Conservation (phyloP, 148 eudicot species). For the Spergularia bocconei region DNA sequence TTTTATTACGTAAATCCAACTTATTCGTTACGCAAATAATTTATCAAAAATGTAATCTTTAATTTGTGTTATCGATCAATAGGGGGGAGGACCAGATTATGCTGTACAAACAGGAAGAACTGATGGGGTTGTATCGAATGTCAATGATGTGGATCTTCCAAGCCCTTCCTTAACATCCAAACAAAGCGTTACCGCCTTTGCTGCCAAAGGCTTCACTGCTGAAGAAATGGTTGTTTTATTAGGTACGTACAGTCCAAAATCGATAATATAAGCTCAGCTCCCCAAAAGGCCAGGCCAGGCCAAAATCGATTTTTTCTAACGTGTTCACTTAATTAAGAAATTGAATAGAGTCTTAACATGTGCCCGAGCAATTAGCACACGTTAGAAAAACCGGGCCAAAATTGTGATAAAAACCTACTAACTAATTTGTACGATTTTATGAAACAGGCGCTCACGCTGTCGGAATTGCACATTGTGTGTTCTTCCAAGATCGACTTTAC, state of each 20-base stretch:
- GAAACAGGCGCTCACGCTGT: neutral
- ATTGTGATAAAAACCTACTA: too few species aligned
- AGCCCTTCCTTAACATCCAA: neutral
- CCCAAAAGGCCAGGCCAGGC: too few species aligned
- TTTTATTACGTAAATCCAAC: neutral
- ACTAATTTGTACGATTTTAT: too few species aligned
- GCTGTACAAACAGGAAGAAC: conserved; percentile 15
- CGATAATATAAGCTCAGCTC: too few species aligned
- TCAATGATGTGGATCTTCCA: conserved; percentile 15
- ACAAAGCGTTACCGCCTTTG: neutral
- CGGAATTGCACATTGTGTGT: conserved; percentile 15
- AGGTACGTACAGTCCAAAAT: conserved; percentile 5
- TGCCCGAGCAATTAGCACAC: too few species aligned
- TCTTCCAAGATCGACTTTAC: conserved; percentile 14
- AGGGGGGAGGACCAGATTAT: conserved; percentile 23
- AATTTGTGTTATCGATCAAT: neutral
- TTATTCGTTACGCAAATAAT: neutral
- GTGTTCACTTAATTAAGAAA: too few species aligned
- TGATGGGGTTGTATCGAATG: conserved; percentile 3
- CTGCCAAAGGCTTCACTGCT: neutral
- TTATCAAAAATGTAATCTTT: neutral
- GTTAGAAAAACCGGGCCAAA: too few species aligned
- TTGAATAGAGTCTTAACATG: too few species aligned
- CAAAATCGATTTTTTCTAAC: too few species aligned
- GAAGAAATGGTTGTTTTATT: conserved; percentile 24